Base-by-base conservation (phyloP, 768 basidiomycete species). In the Trametes meyenii region DNA sequence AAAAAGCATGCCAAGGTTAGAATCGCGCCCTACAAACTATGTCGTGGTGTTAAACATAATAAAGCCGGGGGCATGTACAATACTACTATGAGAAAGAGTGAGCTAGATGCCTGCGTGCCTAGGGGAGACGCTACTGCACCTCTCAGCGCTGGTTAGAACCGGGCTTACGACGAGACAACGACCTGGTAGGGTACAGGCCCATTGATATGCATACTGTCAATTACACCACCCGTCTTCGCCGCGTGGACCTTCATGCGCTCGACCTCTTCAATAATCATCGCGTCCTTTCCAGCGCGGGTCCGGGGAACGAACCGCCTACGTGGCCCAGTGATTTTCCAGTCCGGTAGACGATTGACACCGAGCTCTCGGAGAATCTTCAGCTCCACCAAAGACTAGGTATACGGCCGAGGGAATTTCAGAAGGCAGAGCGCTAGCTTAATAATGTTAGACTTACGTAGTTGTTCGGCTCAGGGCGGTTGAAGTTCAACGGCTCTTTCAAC, bases 321-420 rank as follows among this genome's bases (percentile, higher is more conserved):
- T 16, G 61, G 51, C 0, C 44, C 52, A 2, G 66, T 64, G 60
- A 70, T 68, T 51, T 67, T 62, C 70, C 70, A 71, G 16, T 66
- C 65, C 5, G 67, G 65, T 5, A 69, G 61, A 4, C 64, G 52
- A 13, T 61, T 52, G 3, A 70, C 67, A 2, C 76, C 72, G 4
- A 77, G 70, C 16, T 69, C 71, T 23, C 63, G 66, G 29, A 77
- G 60, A 36, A 73, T 75, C 66, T 76, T 76, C 42, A 68, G 66
- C 58, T 77, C 76, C 0, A 75, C 75, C n/a, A 76, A 63, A 17
- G 69, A 71, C 69, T 70, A 51, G 14, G 43, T 3, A 23, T 19
- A n/a, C n/a, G 12, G 35, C 12, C 6, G 21, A 33, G 16, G 6
- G 19, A 0, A 26, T 4, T 8, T 10, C 23, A 29, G 1, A n/a